phyloP scores from a whole-genome alignment of 2,329 filamentous ascomycete genomes.

The Orbilia brochopaga region DNA sequence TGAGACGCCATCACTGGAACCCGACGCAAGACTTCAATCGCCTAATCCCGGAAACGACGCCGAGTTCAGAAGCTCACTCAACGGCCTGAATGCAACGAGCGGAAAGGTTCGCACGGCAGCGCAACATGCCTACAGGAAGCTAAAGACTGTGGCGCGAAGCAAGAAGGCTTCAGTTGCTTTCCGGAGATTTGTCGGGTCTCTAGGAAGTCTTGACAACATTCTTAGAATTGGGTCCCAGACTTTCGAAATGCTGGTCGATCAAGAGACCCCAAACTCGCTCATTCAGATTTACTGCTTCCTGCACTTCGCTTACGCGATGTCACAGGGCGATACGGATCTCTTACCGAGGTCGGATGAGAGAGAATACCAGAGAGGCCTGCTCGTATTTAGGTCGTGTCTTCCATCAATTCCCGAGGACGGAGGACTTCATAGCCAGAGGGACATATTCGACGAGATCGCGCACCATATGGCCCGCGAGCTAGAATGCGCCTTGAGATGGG shows the following conservation, averaged over 20 bases:
- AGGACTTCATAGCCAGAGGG: constrained; percentile 39
- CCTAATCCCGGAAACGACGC: constrained; percentile 15
- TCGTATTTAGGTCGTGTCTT: constrained; percentile 43
- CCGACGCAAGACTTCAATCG: neutral
- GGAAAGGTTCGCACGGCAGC: constrained; percentile 42
- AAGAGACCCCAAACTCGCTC: constrained; percentile 41
- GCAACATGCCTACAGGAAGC: constrained; percentile 41
- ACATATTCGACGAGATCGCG: constrained; percentile 49
- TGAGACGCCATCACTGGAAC: neutral
- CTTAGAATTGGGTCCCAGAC: constrained; percentile 42
- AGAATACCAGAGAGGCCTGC: constrained; percentile 36
- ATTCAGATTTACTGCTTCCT: constrained; percentile 50
- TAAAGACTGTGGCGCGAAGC: constrained; percentile 31
- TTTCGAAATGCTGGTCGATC: constrained; percentile 41
- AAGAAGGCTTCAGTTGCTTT: constrained; percentile 37
- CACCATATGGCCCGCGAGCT: constrained; percentile 47
- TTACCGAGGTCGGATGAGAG: constrained; percentile 28
- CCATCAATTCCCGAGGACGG: constrained; percentile 38
- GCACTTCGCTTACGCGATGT: constrained; percentile 50
- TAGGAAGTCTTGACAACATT: constrained; percentile 42
- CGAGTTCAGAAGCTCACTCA: constrained; percentile 21
- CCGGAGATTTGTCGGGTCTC: constrained; percentile 35
- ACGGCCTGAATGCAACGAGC: constrained; percentile 28
- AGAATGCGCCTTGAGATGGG: constrained; percentile 48
- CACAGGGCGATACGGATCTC: constrained; percentile 43